phyloP scores from a whole-genome alignment of 2,329 filamentous ascomycete species.

The Pleoardoris graminearum region DNA sequence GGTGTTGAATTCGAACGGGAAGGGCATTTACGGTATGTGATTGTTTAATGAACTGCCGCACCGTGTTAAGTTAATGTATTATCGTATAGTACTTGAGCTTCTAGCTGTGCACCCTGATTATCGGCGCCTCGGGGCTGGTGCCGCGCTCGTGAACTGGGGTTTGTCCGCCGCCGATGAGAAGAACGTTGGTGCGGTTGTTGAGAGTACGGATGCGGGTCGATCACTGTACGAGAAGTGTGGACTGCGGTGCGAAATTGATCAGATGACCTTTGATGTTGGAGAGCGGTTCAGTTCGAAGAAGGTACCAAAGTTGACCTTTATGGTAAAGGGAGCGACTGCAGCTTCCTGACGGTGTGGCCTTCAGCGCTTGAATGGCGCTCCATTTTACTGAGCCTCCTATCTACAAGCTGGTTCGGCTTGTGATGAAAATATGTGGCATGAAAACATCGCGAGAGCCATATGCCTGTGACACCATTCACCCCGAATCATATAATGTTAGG shows the following conservation, averaged over 20 bases:
- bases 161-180: conserved; percentile 17
- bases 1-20: conserved; percentile 10
- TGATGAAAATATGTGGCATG: no score
- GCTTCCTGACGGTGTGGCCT: no score
- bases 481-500: no score
- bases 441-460: no score
- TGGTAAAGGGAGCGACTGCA: conserved; percentile 9
- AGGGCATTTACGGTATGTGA: conserved; percentile 18
- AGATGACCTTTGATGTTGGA: conserved; percentile 17
- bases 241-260: conserved; percentile 15
- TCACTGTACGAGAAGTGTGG: conserved; percentile 17
- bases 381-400: no score
- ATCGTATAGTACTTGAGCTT: conserved; percentile 18
- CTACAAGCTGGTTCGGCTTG: not conserved
- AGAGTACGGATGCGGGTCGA: conserved; percentile 15
- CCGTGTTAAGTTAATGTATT: not conserved
- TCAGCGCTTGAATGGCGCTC: no score
- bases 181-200: conserved; percentile 16
- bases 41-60: not conserved
- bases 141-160: conserved; percentile 19
- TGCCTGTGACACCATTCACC: no score
- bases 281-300: conserved; percentile 13
- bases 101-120: conserved; percentile 20
- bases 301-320: conserved; percentile 14
- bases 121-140: conserved; percentile 20